These are phyloP conservation scores for Penstemon newberryi DNA, from an alignment of 257 asterid genomes.

Conservation along the genomic window DNA sequence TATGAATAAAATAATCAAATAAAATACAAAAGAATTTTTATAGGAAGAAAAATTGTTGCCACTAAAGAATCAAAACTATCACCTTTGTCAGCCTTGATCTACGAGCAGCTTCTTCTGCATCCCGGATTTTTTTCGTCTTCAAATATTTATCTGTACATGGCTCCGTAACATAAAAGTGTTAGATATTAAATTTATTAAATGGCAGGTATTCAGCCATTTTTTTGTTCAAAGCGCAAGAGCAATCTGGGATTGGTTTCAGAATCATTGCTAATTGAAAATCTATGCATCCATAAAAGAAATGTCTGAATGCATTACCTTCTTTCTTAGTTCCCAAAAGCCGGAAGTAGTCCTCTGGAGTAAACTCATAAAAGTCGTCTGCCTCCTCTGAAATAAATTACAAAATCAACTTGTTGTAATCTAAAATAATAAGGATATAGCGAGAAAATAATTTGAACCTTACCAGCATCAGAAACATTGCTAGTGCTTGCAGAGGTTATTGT, in stretches of 20 bases:
- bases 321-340: conserved; percentile 74
- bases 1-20: neutral
- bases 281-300: conserved; percentile 6
- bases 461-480: conserved; percentile 47
- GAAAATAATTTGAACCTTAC: conserved; percentile 32
- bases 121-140: conserved; percentile 87
- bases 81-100: conserved; percentile 91
- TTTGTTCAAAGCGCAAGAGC: conserved; percentile 11
- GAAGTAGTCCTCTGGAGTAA: conserved; percentile 84
- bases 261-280: conserved; percentile 8
- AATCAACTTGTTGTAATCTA: conserved; percentile 1
- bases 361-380: conserved; percentile 85
- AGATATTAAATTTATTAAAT: conserved; percentile 4
- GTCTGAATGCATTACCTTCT: conserved; percentile 58
- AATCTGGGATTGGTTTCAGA: conserved; percentile 12
- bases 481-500: conserved; percentile 50
- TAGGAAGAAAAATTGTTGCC: conserved; percentile 10
- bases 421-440: conserved; percentile 19
- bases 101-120: conserved; percentile 88
- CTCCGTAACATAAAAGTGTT: conserved; percentile 21
- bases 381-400: conserved; percentile 49
- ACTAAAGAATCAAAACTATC: conserved; percentile 26
- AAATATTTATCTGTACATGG: conserved; percentile 58
- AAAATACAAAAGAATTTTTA: neutral
- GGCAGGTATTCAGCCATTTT: neutral